A percentile compares a stretch with the other conserved stretches of the same genome.
phyloP scores from a whole-genome alignment of 805 yeast genomes.

The Cyberlindnera misumaiensis region DNA sequence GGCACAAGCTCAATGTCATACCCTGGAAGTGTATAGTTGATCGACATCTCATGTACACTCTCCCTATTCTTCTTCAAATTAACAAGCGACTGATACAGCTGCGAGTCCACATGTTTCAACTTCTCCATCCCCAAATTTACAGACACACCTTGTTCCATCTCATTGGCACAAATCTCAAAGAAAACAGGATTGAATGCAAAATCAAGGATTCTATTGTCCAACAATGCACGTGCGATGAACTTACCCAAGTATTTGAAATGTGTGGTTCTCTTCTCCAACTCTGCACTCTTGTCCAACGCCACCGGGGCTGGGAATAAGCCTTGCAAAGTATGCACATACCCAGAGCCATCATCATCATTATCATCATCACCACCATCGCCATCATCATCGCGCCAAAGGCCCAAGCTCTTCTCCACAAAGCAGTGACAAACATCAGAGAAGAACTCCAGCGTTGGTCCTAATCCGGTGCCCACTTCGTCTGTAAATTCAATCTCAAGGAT shows the following conservation, averaged over 20 bases:
- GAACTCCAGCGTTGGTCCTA: slow-evolving; percentile 94
- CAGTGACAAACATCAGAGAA: slow-evolving; percentile 75
- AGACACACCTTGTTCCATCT: slow-evolving; percentile 16
- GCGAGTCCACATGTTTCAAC: slow-evolving; percentile 48
- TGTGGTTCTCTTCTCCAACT: slow-evolving; percentile 37
- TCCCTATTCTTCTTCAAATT: slow-evolving; percentile 40
- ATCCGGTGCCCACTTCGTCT: slow-evolving; percentile 92
- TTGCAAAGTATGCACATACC: slow-evolving; percentile 33
- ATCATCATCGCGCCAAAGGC: slow-evolving; percentile 57
- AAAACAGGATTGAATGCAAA: slow-evolving; percentile 68
- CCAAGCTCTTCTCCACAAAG: slow-evolving; percentile 49
- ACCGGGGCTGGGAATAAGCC: slow-evolving; percentile 78
- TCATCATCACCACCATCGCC: slow-evolving; percentile 17
- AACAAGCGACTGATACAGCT: slow-evolving; percentile 50
- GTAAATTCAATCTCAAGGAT: slow-evolving; percentile 79
- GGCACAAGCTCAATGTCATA: slow-evolving; percentile 49
- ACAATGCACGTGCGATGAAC: slow-evolving; percentile 77
- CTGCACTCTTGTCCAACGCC: slow-evolving; percentile 19
- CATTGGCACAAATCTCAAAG: slow-evolving; percentile 48
- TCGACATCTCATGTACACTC: slow-evolving; percentile 43
- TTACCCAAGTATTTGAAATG: slow-evolving; percentile 68
- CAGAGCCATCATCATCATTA: no score
- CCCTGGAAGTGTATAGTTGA: slow-evolving; percentile 77
- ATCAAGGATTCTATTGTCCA: slow-evolving; percentile 86
- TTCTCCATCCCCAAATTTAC: slow-evolving; percentile 15